Evolutionary conservation across 2,329 filamentous ascomycete genomes (phyloP).

Genomic region (Nemania sp.): DNA sequence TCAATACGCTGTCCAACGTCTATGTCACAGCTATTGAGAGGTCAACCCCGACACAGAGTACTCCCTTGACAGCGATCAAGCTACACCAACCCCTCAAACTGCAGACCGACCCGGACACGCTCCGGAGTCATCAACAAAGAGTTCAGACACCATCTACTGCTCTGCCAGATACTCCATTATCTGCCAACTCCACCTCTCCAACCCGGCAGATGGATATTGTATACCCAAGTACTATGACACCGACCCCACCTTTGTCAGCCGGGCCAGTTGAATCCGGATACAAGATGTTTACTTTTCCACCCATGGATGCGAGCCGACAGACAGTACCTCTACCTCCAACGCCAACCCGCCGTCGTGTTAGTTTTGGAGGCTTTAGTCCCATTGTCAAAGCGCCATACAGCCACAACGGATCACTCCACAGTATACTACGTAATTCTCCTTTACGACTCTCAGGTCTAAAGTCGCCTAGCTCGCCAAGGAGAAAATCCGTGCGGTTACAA

Average conservation of each 20-base stretch:
- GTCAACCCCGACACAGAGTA: conserved; percentile 61
- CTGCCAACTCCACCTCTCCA: conserved; percentile 64
- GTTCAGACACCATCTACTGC: conserved; percentile 60
- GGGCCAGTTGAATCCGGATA: conserved; percentile 59
- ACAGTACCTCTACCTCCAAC: conserved; percentile 51
- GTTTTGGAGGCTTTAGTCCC: conserved; percentile 48
- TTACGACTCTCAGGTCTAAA: conserved; percentile 65
- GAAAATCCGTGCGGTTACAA: conserved; percentile 66
- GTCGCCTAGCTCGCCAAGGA: conserved; percentile 64
- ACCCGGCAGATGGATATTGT: conserved; percentile 58
- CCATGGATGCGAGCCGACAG: conserved; percentile 49
- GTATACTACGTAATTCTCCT: conserved; percentile 75
- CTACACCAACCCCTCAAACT: conserved; percentile 55
- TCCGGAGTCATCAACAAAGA: conserved; percentile 50
- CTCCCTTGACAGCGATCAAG: conserved; percentile 64
- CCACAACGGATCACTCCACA: conserved; percentile 69
- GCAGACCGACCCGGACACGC: conserved; percentile 52
- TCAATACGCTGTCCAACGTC: conserved; percentile 75
- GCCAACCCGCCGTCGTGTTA: conserved; percentile 55
- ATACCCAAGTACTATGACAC: conserved; percentile 68
- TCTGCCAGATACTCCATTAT: conserved; percentile 66
- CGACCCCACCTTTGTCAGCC: conserved; percentile 70
- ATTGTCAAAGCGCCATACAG: conserved; percentile 64
- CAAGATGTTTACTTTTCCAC: conserved; percentile 61
- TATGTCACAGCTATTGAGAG: conserved; percentile 73